These are phyloP conservation scores for Clarireedia sp. DNA, from an alignment of 2,329 filamentous ascomycete species.

Conservation along the genomic window DNA sequence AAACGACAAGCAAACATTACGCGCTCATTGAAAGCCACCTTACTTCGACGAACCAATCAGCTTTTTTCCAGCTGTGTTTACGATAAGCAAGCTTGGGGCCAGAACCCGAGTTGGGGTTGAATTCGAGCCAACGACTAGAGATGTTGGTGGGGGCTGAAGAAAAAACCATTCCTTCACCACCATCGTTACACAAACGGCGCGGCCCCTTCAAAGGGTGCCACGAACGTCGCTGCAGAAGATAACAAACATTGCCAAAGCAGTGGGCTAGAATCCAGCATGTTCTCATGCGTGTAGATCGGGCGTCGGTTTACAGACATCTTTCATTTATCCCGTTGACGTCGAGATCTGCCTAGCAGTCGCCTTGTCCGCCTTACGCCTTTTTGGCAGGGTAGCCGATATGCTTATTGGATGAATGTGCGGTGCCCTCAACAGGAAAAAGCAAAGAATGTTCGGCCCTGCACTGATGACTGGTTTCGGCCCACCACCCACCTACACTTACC, in stretches of 20 bases:
- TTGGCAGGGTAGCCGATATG: neutral
- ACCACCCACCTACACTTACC: neutral
- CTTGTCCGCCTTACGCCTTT: constrained; percentile 15
- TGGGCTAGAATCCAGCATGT: neutral
- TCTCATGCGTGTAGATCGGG: neutral
- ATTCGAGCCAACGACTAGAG: neutral
- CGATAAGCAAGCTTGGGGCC: neutral
- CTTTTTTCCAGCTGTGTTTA: neutral
- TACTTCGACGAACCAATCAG: neutral
- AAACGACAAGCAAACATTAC: neutral
- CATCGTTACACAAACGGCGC: neutral
- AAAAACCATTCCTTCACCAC: neutral
- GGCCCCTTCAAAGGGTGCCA: neutral
- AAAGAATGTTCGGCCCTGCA: neutral
- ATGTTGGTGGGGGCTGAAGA: neutral
- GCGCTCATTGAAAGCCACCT: neutral
- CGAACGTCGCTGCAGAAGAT: neutral
- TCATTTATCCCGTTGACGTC: neutral
- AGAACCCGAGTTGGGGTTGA: neutral
- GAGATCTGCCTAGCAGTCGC: constrained; percentile 16
- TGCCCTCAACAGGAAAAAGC: neutral
- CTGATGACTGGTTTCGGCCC: neutral
- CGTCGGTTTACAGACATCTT: neutral
- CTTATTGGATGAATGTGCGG: neutral
- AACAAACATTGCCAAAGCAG: neutral